Evolutionary conservation across 2,329 filamentous ascomycete species (phyloP).

Genomic region (Paraphaeosphaeria minitans): DNA sequence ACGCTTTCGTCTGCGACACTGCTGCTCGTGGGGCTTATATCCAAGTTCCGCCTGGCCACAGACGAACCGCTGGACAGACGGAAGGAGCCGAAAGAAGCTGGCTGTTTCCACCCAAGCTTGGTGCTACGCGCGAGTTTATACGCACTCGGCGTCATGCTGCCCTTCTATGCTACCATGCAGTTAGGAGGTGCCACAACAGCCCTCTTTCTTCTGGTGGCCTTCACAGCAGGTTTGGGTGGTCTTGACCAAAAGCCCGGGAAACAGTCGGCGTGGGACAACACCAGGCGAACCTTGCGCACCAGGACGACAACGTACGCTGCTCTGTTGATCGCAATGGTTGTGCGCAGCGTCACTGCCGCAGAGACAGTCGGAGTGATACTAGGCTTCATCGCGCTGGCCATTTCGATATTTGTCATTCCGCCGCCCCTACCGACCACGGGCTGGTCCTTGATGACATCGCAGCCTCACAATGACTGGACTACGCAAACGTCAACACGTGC

Average conservation of each 20-base stretch:
- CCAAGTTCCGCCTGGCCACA: constrained; percentile 35
- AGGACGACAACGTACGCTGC: constrained; percentile 44
- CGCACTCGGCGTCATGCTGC: constrained; percentile 53
- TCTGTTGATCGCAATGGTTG: constrained; percentile 43
- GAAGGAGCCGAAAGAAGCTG: constrained; percentile 29
- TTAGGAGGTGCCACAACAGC: constrained; percentile 61
- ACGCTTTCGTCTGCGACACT: constrained; percentile 54
- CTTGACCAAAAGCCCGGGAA: constrained; percentile 40
- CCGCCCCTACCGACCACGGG: constrained; percentile 52
- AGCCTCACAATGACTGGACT: constrained; percentile 30
- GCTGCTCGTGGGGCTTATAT: constrained; percentile 50
- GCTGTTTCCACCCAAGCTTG: constrained; percentile 14
- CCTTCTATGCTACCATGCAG: constrained; percentile 62
- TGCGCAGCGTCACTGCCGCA: constrained; percentile 33
- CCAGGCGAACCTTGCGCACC: constrained; percentile 43
- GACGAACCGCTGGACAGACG: constrained; percentile 43
- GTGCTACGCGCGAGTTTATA: constrained; percentile 37
- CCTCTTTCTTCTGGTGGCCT: constrained; percentile 55
- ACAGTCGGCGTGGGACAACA: constrained; percentile 36
- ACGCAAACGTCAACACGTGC: constrained; percentile 27
- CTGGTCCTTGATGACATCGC: constrained; percentile 36
- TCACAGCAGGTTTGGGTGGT: constrained; percentile 52
- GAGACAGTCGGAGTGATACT: constrained; percentile 38
- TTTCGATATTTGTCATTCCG: constrained; percentile 55
- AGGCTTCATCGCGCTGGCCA: constrained; percentile 55